A percentile compares a stretch with the other conserved stretches of the same genome.
Conservation (phyloP, 768 basidiomycete genomes). For the Psilocybe tampanensis region DNA sequence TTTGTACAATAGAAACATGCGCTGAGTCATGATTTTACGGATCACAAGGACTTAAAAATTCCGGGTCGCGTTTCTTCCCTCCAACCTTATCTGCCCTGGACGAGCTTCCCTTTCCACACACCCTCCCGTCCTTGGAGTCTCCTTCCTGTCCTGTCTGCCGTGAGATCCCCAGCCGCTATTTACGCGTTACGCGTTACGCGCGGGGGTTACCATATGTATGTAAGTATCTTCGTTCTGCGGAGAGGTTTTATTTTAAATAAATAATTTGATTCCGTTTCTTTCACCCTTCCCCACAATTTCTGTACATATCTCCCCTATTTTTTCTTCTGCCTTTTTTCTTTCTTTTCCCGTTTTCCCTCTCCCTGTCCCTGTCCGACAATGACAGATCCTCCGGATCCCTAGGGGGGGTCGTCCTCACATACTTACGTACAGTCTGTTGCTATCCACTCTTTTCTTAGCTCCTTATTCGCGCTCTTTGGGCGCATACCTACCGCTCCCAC, state of each 20-base stretch:
- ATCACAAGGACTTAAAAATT: slow-evolving; percentile 21
- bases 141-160: neutral
- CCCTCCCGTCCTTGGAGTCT: no score
- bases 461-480: slow-evolving; percentile 47
- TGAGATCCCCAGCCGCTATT: neutral
- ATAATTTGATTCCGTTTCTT: slow-evolving; percentile 28
- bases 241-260: neutral
- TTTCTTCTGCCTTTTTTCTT: no score
- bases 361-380: slow-evolving; percentile 29
- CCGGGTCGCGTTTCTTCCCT: no score
- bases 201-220: no score
- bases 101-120: slow-evolving; percentile 5
- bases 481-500: slow-evolving; percentile 55
- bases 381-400: slow-evolving; percentile 45
- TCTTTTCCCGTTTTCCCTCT: neutral
- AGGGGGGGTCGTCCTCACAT: slow-evolving; percentile 25
- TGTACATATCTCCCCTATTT: neutral
- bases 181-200: no score
- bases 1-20: slow-evolving; percentile 26
- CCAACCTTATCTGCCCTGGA: slow-evolving; percentile 10
- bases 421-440: slow-evolving; percentile 55
- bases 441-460: slow-evolving; percentile 47
- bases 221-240: no score
- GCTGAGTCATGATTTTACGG: slow-evolving; percentile 19
- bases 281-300: slow-evolving; percentile 43